Evolutionary conservation across 202 grass and related monocot species (phyloP), one percentile per base, ranked within the genome.

Genomic region (Hordeum pubiflorum): DNA sequence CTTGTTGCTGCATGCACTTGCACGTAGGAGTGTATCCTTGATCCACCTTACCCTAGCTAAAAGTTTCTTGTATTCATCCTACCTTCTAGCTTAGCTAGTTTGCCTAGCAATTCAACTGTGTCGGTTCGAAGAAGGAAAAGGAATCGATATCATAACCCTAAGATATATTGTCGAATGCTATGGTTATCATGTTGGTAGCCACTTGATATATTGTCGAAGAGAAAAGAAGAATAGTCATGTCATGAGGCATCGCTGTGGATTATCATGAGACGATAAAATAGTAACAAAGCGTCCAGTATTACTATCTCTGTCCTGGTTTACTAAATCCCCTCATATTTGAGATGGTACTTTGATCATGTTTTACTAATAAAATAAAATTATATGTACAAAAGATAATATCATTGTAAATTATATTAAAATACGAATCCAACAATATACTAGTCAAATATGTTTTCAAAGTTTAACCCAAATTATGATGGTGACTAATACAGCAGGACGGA

Each of bases 1-100:
- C 58, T 63, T 74, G 40, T 63, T 52, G 40, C 11, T 75, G 43
- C 80, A 64, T 64, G 69, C 27, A 82, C 62, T 32, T 82, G n/a
- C 65, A 63, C 58, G 34, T 22, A 31, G 38, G 48, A 27, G 70
- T 44, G 17, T 21, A n/a, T 68, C 64, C 17, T 24, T 21, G 37
- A 41, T 69, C 37, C n/a, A 69, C 5, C 65, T 24, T 69, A 68
- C 18, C 18, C 64, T 24, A 32, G 31, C 31, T 32, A 54, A n/a
- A n/a, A 54, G 50, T 54, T 54, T 52, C 48, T 52, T 52, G 48
- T 52, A n/a, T 52, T n/a, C 50, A 54, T 54, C 50, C 50, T 54
- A n/a, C 15, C 50, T 54, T n/a, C 17, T 54, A 52, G 50, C 50
- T 48, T 48, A 50, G 46, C 55, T 22, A 58, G 55, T 22, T 58